Evolutionary conservation across 345 rosid genomes (phyloP).

Genomic region (Camelina laxa): DNA sequence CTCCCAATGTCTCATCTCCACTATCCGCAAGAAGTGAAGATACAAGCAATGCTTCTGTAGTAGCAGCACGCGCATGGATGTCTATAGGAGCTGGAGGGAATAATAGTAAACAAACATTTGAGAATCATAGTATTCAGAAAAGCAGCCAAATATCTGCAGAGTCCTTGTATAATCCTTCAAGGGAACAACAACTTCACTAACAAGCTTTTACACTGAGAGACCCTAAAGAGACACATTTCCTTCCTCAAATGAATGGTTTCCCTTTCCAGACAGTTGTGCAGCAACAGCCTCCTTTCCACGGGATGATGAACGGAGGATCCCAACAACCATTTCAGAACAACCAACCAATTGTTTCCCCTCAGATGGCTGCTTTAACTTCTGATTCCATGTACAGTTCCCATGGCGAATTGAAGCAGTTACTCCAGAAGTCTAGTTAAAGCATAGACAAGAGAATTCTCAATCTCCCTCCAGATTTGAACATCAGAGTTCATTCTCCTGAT

Average conservation of each 20-base stretch:
- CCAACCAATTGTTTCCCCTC: constrained; percentile 59
- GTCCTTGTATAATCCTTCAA: constrained; percentile 64
- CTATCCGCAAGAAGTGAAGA: constrained; percentile 58
- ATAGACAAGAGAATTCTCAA: constrained; percentile 65
- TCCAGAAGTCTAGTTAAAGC: constrained; percentile 61
- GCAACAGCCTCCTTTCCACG: constrained; percentile 50
- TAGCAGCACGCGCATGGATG: constrained; percentile 91
- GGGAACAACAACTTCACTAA: constrained; percentile 53
- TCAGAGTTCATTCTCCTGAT: constrained; percentile 83
- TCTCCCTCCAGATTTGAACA: constrained; percentile 84
- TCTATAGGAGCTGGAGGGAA: constrained; percentile 74
- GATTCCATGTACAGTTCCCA: constrained; percentile 67
- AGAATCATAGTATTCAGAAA: constrained; percentile 52
- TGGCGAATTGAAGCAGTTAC: constrained; percentile 62
- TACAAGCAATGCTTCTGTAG: constrained; percentile 64
- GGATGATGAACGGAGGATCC: constrained; percentile 51
- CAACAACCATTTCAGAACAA: constrained; percentile 46
- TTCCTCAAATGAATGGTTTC: constrained; percentile 53
- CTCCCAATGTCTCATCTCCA: constrained; percentile 46
- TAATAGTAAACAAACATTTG: constrained; percentile 56
- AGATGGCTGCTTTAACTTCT: constrained; percentile 48
- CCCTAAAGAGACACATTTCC: constrained; percentile 57
- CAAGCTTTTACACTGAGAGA: constrained; percentile 54
- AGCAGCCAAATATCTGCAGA: background rate
- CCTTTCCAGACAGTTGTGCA: constrained; percentile 63